phyloP scores from a whole-genome alignment of 139 green algal species.

The Volvox africanus region DNA sequence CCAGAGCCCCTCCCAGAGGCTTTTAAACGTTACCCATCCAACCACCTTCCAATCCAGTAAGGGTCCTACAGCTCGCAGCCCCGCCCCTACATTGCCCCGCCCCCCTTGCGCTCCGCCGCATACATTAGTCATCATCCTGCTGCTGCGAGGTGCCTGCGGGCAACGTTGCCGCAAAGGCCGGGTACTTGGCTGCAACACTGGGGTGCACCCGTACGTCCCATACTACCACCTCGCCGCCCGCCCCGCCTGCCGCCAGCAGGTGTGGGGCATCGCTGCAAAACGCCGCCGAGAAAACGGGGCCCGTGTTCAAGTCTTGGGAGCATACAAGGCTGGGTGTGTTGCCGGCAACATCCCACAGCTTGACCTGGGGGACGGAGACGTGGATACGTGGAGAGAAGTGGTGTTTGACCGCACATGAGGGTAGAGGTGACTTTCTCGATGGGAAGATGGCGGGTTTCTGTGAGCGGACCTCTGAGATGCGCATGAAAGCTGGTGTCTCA shows the following conservation, averaged over 20 bases:
- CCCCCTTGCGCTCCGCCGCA: not conserved
- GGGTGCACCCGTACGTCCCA: slow-evolving; percentile 79
- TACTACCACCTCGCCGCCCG: slow-evolving; percentile 85
- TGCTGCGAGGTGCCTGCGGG: not conserved
- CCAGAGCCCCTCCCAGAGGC: too few species aligned
- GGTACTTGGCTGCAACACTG: slow-evolving; percentile 63
- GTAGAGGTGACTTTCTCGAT: too few species aligned
- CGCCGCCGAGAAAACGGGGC: slow-evolving; percentile 80
- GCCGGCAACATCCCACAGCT: slow-evolving; percentile 90
- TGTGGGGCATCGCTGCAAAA: slow-evolving; percentile 81
- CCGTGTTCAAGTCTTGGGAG: slow-evolving; percentile 78
- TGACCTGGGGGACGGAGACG: slow-evolving; percentile 66
- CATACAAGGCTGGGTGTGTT: slow-evolving; percentile 76
- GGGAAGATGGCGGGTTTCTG: too few species aligned
- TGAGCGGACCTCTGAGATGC: too few species aligned
- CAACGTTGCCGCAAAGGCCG: slow-evolving; percentile 36
- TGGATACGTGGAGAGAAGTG: too few species aligned
- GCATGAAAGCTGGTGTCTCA: too few species aligned
- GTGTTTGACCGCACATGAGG: too few species aligned
- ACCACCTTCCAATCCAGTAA: not conserved
- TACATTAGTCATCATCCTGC: not conserved
- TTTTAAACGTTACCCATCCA: too few species aligned
- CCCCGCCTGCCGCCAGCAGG: slow-evolving; percentile 85
- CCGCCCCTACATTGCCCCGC: not conserved
- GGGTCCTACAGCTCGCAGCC: not conserved